These are phyloP conservation scores for Pisolithus thermaeus DNA, from an alignment of 1,284 basidiomycete genomes.

Conservation along the genomic window DNA sequence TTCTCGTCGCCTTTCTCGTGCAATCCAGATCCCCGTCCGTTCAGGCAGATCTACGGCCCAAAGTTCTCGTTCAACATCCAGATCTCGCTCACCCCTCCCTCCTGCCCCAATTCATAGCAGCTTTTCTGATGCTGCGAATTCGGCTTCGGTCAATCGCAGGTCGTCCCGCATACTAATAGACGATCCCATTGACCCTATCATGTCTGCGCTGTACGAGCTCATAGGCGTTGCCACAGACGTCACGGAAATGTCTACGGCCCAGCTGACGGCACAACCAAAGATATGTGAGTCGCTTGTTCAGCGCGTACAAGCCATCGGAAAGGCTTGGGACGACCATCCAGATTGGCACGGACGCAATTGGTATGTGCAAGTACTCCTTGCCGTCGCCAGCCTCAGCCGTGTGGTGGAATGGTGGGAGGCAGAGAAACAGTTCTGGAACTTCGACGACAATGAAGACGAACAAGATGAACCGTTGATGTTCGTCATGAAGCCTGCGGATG, in stretches of 20 bases:
- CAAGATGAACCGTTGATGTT: slow-evolving; percentile 86
- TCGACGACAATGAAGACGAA: slow-evolving; percentile 90
- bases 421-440: slow-evolving; percentile 99
- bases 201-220: slow-evolving; percentile 87
- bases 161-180: slow-evolving; percentile 71
- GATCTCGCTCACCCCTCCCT: slow-evolving; percentile 91
- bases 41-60: slow-evolving; percentile 60
- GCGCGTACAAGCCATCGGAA: slow-evolving; percentile 86
- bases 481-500: slow-evolving; percentile 78
- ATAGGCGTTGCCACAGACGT: slow-evolving; percentile 95
- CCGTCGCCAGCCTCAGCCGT: slow-evolving; percentile 93
- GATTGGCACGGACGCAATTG: slow-evolving; percentile 98
- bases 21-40: slow-evolving; percentile 69
- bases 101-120: slow-evolving; percentile 59
- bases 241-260: slow-evolving; percentile 81
- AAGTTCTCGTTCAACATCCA: slow-evolving; percentile 93
- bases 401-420: slow-evolving; percentile 99
- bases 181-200: slow-evolving; percentile 83
- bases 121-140: slow-evolving; percentile 54
- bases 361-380: slow-evolving; percentile 96
- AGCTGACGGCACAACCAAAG: slow-evolving; percentile 82
- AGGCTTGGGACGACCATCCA: slow-evolving; percentile 94
- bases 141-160: slow-evolving; percentile 54
- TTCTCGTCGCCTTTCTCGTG: slow-evolving; percentile 73
- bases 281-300: slow-evolving; percentile 85